These are phyloP conservation scores for Colletotrichum limetticola DNA, from an alignment of 2,329 filamentous ascomycete species.

Conservation along the genomic window DNA sequence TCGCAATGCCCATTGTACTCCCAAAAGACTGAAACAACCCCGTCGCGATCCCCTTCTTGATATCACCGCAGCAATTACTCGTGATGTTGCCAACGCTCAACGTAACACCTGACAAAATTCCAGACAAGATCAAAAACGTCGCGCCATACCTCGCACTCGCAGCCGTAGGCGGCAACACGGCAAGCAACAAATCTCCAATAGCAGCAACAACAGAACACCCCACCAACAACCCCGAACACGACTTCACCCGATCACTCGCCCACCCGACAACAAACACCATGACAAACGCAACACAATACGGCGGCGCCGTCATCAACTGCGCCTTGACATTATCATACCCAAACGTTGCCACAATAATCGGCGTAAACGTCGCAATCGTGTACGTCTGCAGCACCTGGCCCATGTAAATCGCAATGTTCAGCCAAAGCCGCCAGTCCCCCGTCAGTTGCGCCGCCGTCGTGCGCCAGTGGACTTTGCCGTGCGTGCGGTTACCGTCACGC, in stretches of 20 bases:
- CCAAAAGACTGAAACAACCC: conserved; percentile 28
- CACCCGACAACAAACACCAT: conserved; percentile 34
- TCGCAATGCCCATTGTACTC: conserved; percentile 31
- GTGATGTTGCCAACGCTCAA: conserved; percentile 23
- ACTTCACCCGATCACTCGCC: conserved; percentile 33
- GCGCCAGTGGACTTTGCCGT: conserved; percentile 20
- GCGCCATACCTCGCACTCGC: conserved; percentile 21
- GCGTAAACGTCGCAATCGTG: conserved; percentile 37
- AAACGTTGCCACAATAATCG: conserved; percentile 38
- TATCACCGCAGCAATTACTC: conserved; percentile 29
- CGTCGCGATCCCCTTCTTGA: conserved; percentile 26
- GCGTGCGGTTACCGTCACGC: conserved; percentile 35
- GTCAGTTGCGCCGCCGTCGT: conserved; percentile 37
- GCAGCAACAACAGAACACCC: conserved; percentile 32
- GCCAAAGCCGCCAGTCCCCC: conserved; percentile 55
- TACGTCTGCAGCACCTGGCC: conserved; percentile 28
- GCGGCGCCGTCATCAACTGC: conserved; percentile 37
- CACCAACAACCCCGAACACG: conserved; percentile 34
- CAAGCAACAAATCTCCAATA: conserved; percentile 15
- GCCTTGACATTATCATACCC: conserved; percentile 36
- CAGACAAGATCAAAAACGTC: conserved; percentile 18
- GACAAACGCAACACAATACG: conserved; percentile 33
- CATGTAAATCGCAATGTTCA: conserved; percentile 57
- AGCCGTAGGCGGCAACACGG: conserved; percentile 9
- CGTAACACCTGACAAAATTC: conserved; percentile 17